Conservation (phyloP, 169 alveolate genomes). For the Plasmodium inui region DNA sequence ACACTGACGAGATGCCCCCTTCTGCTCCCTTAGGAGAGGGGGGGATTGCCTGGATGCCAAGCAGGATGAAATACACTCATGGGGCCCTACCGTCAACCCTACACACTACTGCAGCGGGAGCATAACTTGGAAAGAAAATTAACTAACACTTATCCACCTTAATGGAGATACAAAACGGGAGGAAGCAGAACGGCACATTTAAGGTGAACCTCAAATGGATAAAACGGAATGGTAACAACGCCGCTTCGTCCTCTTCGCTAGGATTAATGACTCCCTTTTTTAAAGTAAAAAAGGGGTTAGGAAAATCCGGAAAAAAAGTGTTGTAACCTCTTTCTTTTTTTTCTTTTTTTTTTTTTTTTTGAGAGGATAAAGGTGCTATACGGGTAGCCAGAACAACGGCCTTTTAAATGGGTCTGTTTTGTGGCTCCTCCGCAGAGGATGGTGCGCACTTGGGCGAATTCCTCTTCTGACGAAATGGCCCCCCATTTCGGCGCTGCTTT, state of each 20-base stretch:
- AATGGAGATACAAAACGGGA: not conserved
- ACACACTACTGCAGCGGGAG: not conserved
- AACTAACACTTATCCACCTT: not conserved
- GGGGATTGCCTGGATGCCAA: not conserved
- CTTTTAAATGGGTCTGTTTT: not conserved
- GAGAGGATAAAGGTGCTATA: not conserved
- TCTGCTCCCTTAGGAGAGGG: not conserved
- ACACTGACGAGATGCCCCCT: not conserved
- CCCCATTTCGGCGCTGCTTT: not conserved
- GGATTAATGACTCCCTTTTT: not conserved
- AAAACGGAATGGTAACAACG: not conserved
- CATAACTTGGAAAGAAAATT: not conserved
- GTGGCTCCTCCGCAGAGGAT: not conserved
- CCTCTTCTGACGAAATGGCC: not conserved
- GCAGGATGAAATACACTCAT: not conserved
- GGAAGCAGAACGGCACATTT: not conserved
- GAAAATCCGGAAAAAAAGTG: not conserved
- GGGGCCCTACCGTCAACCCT: not conserved
- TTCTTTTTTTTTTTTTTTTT: not conserved
- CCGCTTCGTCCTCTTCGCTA: not conserved
- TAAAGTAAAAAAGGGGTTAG: not conserved
- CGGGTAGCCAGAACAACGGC: slow-evolving; percentile 1
- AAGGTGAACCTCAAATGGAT: not conserved
- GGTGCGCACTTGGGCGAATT: not conserved
- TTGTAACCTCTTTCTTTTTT: not conserved